Evolutionary conservation across 148 eudicot genomes (phyloP), one percentile per base, ranked within the genome.

Genomic region (Rhododendron henanense): DNA sequence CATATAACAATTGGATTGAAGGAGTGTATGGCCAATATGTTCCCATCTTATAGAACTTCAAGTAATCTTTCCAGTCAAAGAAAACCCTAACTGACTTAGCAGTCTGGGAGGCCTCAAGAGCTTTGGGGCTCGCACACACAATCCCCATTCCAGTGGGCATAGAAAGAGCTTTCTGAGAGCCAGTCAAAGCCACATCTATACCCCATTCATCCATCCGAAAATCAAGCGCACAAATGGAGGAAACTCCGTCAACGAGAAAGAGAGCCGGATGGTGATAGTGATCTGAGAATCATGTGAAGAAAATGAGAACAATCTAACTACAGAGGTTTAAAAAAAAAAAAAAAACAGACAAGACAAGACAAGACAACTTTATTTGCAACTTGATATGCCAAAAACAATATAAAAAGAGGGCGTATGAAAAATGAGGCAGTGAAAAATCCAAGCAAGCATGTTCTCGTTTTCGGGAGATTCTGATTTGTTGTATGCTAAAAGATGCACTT

Each of bases 121-220:
- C 99, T 87, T 93, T 97, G 74, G 98, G 98, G 85, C 99, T 92
- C 13, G 98, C 99, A 76, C 99, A 95, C 57, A 97, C 90, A 84
- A 97, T 91, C 41, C 99, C 99, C 86, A 97, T 79, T 13, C 99
- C 99, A 45, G 99, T 97, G 33, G 99, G 99, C 86, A 97, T 93
- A 65, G 99, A 97, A 44, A 97, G 96, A 41, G 99, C 99, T 88
- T 97, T 97, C 85, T 97, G 99, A 31, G 99, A 97, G n/a, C 99
- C 99, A 9, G 99, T 97, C 85, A 97, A 87, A 10, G 99, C 99
- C 84, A 97, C 99, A 89, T 97, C 99, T 19, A 97, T 88, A 21
- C 98, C 96, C 99, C 99, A 97, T 85, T 97, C 99, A 79, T 97
- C 99, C 99, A 95, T 95, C 35, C 98, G 95, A 87, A 97, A 97